Base-by-base conservation (phyloP, 176 grass and related monocot genomes). In the Cenchrus americanus region DNA sequence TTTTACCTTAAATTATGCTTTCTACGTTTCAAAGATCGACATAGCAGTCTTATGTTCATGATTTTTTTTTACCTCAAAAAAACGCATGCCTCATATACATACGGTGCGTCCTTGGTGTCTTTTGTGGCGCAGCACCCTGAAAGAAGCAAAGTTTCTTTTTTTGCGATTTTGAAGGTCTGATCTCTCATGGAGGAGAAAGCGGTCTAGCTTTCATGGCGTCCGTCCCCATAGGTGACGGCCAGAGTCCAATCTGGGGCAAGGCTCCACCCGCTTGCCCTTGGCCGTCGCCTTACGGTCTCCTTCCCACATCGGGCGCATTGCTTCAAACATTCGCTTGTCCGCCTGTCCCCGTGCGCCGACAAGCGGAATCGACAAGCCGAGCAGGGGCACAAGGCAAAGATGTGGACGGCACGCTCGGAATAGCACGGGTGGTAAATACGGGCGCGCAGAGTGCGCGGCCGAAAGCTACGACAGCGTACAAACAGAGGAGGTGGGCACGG, bases 301-400 rank as follows among this genome's bases (percentile, higher is more conserved):
- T 80, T 72, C n/a, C 79, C 40, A 62, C 54, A 53, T 63, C 37
- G n/a, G 64, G 57, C 6, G 14, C 34, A 44, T 71, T 71, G 86
- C 67, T 73, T 55, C 15, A 80, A 65, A 86, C 84, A 75, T 68
- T 86, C 82, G 68, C 37, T 7, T 79, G 75, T 79, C 65, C 57
- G 53, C 13, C 63, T 73, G 77, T 55, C 37, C 19, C 68, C 27
- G 66, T 70, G 86, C 6, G 65, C 65, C 73, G 73, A 88, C 86
- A 88, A 72, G 54, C 23, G n/a, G 70, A 77, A 70, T 22, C 13
- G 87, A 74, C 76, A 34, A 43, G 78, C 15, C 47, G 34, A 46
- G 75, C 40, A 79, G 51, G 32, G 69, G 22, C 46, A 51, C 46
- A 18, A 44, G 66, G 47, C 48, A n/a, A 73, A 19, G 69, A 73